Conservation (phyloP, 2,329 filamentous ascomycete genomes). For the Colletotrichum sp. region DNA sequence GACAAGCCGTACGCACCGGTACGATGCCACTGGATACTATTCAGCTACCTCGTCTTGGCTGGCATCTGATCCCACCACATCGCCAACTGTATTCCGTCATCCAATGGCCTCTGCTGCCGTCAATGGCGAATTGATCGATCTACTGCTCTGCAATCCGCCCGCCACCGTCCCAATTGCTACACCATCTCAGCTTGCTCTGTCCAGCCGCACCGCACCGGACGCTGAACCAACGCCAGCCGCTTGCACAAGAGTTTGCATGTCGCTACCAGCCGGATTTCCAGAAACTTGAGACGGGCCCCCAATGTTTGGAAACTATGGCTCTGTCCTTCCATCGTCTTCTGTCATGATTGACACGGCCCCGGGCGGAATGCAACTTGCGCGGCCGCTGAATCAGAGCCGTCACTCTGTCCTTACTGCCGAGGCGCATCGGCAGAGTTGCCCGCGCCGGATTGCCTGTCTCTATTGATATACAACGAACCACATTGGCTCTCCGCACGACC, state of each 20-base stretch:
- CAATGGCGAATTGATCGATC: background rate
- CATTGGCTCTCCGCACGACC: background rate
- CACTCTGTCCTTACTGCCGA: background rate
- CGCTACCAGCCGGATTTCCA: background rate
- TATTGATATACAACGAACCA: background rate
- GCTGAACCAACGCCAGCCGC: background rate
- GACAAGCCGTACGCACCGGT: slow-evolving; percentile 9
- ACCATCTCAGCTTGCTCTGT: background rate
- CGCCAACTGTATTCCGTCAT: slow-evolving; percentile 15
- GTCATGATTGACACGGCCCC: background rate
- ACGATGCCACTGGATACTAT: background rate
- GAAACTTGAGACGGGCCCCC: background rate
- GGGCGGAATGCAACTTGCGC: background rate
- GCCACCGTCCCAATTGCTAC: background rate
- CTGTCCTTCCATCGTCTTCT: background rate
- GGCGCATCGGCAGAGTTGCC: background rate
- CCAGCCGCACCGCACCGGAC: background rate
- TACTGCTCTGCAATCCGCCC: background rate
- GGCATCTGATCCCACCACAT: slow-evolving; percentile 5
- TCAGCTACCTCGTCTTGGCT: slow-evolving; percentile 12
- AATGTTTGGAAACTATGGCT: background rate
- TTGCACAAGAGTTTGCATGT: background rate
- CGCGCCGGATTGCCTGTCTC: background rate
- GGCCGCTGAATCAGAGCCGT: background rate
- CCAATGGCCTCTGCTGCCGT: slow-evolving; percentile 1